These are phyloP conservation scores for Suhomyces coccinellae DNA, from an alignment of 1,139 yeast genomes.

Conservation along the genomic window DNA sequence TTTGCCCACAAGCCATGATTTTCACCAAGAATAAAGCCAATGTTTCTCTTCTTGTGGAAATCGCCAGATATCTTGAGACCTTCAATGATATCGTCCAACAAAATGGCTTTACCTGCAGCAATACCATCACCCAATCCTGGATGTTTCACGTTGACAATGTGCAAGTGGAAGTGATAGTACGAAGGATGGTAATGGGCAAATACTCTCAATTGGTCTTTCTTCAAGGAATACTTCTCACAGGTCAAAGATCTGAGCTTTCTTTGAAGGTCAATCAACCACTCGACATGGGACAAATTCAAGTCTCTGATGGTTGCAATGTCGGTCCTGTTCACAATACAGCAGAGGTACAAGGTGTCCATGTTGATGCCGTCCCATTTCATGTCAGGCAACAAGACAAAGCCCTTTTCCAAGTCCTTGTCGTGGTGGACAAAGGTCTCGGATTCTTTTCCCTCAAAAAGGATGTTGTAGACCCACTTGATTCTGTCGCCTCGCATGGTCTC, in stretches of 20 bases:
- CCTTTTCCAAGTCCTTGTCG: constrained; percentile 54
- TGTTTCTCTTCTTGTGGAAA: constrained; percentile 39
- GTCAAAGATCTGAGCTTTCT: constrained; percentile 49
- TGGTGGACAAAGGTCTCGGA: constrained; percentile 71
- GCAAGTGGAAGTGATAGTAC: constrained; percentile 92
- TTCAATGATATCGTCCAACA: constrained; percentile 81
- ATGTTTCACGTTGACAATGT: constrained; percentile 75
- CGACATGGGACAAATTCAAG: constrained; percentile 56
- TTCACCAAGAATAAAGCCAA: constrained; percentile 68
- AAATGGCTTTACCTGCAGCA: constrained; percentile 75
- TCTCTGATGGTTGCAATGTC: constrained; percentile 82
- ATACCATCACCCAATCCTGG: constrained; percentile 74
- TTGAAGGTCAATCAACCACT: constrained; percentile 52
- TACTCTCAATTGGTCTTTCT: constrained; percentile 57
- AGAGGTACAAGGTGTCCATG: constrained; percentile 69
- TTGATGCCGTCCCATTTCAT: constrained; percentile 92
- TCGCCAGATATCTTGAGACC: constrained; percentile 55
- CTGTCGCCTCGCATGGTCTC: constrained; percentile 74
- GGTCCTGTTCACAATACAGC: constrained; percentile 70
- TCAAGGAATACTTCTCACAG: constrained; percentile 38
- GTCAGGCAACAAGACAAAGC: constrained; percentile 68
- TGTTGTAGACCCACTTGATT: constrained; percentile 88
- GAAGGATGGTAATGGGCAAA: constrained; percentile 95
- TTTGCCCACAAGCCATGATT: constrained; percentile 72
- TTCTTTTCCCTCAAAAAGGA: constrained; percentile 79